phyloP scores from a whole-genome alignment of 225 moss, liverwort and hornwort genomes.

The Thuidium tamariscinum region DNA sequence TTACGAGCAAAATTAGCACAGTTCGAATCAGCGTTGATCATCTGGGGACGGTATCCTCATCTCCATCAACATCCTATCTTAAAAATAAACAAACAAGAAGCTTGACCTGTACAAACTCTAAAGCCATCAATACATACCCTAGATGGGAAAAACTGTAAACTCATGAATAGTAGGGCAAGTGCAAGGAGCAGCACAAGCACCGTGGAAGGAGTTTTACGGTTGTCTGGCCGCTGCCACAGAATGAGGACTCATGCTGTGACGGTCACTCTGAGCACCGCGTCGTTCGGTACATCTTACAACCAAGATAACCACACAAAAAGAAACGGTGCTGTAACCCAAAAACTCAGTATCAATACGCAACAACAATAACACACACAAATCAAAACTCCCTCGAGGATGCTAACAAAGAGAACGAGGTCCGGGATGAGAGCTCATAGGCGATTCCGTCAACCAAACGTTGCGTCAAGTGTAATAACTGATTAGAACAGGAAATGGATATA shows the following conservation, averaged over 20 bases:
- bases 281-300: neutral
- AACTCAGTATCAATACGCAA: neutral
- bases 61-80: neutral
- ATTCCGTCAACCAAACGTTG: no score
- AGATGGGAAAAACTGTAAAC: neutral
- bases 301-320: neutral
- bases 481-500: neutral
- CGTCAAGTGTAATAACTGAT: no score
- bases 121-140: neutral
- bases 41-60: neutral
- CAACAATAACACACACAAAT: neutral
- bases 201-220: neutral
- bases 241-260: neutral
- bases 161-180: neutral
- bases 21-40: neutral
- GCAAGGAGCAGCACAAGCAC: neutral
- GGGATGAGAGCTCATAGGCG: accelerated
- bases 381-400: no score
- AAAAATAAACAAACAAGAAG: neutral
- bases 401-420: accelerated
- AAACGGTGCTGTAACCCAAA: neutral
- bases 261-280: neutral
- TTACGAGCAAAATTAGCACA: neutral
- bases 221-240: neutral
- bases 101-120: neutral